Evolutionary conservation across 1,284 basidiomycete species (phyloP), one percentile per base, ranked within the genome.

Genomic region (Rhodotorula sp.): DNA sequence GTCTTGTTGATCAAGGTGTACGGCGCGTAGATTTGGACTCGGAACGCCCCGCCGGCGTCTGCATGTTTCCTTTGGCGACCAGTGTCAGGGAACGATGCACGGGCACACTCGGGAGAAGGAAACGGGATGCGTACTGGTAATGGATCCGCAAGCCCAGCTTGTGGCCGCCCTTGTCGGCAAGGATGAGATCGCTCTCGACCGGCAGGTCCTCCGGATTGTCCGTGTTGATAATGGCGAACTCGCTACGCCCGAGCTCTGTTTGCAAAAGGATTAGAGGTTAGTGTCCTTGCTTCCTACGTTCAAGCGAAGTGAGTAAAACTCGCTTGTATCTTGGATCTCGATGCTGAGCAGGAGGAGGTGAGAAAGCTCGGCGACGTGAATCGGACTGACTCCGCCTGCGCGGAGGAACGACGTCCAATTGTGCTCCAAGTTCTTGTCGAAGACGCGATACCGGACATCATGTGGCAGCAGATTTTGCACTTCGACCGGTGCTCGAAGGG

Each of bases 211-310:
- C 92, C 68, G 91, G 89, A 58, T 90, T 90, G 80, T 97, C 93
- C 8, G 92, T 93, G 77, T 95, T 97, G 83, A 99, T 96, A 81
- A 99, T 98, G 3, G 93, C 90, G 78, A 98, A 99, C 75, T 99
- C 96, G 81, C 93, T 96, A n/a, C 93, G 91, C 78, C 91, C 91
- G 85, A 93, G 95, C n/a, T 88, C 92, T 59, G 39, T 12, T 43
- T 43, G 39, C 12, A 12, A 14, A 14, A 43, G 10, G 10, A 43
- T 12, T 12, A 2, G 39, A 43, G 34, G 12, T 43, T 43, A 43
- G 39, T 43, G 10, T 14, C 10, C 39, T 43, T 43, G 10, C 8
- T 14, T 43, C 39, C 12, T 12, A 8, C 39, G 10, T 12, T 43
- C 39, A 43, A 43, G 39, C 39, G 10, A 43, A 43, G 39, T 43